A percentile compares a stretch with the other conserved stretches of the same genome.
These are phyloP conservation scores for Ophiostoma triangulosporum DNA, from an alignment of 2,329 filamentous ascomycete genomes.

Conservation along the genomic window DNA sequence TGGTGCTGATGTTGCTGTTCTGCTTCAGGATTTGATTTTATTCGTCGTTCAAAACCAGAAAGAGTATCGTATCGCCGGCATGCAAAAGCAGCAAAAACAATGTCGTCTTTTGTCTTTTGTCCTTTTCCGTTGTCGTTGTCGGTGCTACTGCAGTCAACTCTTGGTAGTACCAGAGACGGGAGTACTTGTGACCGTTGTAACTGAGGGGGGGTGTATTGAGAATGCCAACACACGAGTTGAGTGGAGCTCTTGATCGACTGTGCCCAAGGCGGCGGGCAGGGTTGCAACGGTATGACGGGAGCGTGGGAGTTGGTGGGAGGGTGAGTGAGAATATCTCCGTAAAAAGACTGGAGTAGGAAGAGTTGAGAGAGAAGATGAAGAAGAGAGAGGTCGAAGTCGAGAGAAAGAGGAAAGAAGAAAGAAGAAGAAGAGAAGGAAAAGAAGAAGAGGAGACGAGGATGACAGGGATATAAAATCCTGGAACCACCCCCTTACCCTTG, in stretches of 20 bases:
- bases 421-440: not conserved
- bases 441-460: not conserved
- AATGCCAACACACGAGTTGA: not conserved
- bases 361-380: not conserved
- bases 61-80: too few species aligned
- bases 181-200: not conserved
- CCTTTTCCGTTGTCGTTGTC: not conserved
- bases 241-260: conserved; percentile 6
- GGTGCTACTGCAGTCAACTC: not conserved
- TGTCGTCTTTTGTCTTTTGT: too few species aligned
- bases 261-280: conserved; percentile 10
- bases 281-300: conserved; percentile 7
- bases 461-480: not conserved
- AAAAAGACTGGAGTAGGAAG: not conserved
- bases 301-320: conserved; percentile 1
- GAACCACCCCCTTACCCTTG: not conserved
- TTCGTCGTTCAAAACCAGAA: too few species aligned
- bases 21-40: too few species aligned
- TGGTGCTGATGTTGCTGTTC: too few species aligned
- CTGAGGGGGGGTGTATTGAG: not conserved
- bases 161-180: too few species aligned
- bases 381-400: not conserved
- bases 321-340: not conserved
- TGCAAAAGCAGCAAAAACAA: too few species aligned
- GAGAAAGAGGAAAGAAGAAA: not conserved